A percentile compares a stretch with the other conserved stretches of the same genome.
phyloP scores from a whole-genome alignment of 805 yeast species.

The Candida rishiriensis region DNA sequence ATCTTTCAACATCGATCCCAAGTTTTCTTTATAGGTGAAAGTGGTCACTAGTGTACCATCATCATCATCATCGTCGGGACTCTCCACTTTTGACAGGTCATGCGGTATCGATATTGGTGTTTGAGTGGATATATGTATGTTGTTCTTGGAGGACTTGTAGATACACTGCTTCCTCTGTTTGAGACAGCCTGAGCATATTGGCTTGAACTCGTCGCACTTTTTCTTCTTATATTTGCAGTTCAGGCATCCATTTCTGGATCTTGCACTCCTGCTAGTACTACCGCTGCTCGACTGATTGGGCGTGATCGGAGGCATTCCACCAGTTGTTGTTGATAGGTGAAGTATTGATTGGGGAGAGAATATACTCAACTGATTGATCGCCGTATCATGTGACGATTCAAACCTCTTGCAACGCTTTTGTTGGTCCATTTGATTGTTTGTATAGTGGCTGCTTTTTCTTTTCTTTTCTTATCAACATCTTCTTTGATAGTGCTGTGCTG shows the following conservation, averaged over 20 bases:
- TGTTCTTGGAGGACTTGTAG: not conserved
- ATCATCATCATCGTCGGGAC: not conserved
- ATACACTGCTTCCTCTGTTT: conserved; percentile 9
- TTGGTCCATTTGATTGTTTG: no score
- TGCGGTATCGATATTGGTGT: not conserved
- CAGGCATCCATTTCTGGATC: conserved; percentile 34
- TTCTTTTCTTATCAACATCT: no score
- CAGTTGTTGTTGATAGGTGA: no score
- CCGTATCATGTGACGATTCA: no score
- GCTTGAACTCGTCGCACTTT: conserved; percentile 31
- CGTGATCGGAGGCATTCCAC: not conserved
- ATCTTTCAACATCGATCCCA: not conserved
- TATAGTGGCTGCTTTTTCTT: no score
- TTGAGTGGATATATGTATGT: no score
- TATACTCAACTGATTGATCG: no score
- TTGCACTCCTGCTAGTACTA: conserved; percentile 16
- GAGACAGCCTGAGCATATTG: conserved; percentile 19
- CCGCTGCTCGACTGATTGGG: not conserved
- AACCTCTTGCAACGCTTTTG: no score
- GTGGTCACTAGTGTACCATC: not conserved
- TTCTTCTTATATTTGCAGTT: conserved; percentile 40
- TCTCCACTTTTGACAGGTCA: not conserved
- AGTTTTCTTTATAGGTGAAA: not conserved
- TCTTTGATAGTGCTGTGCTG: no score
- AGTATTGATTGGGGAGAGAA: no score